A percentile compares a stretch with the other conserved stretches of the same genome.
Evolutionary conservation across 257 asterid genomes (phyloP).

Genomic region (Capsicum chinense): DNA sequence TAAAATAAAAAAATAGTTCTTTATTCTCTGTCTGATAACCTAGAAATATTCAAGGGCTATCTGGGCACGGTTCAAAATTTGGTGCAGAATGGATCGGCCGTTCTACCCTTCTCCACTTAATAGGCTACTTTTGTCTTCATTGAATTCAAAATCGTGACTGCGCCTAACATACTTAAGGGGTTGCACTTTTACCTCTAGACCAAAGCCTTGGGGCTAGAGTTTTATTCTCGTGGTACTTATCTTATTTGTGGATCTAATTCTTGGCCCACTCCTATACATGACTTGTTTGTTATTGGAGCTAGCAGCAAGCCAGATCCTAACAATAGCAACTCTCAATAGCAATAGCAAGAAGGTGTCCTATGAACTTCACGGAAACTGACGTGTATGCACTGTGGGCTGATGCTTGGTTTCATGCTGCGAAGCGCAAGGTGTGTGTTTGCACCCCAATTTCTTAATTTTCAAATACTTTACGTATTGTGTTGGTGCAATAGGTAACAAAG

Average conservation of each 20-base stretch:
- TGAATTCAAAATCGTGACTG: background rate
- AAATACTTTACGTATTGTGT: background rate
- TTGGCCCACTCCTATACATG: conserved; percentile 49
- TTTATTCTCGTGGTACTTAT: conserved; percentile 12
- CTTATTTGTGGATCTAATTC: conserved; percentile 5
- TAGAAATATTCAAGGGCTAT: background rate
- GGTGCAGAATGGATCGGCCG: background rate
- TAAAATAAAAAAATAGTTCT: background rate
- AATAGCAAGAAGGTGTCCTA: conserved; percentile 59
- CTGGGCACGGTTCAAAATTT: background rate
- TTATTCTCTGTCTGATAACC: background rate
- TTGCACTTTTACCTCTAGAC: conserved; percentile 6
- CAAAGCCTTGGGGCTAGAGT: conserved; percentile 16
- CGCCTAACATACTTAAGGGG: background rate
- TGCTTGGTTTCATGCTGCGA: conserved; percentile 99
- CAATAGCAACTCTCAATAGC: conserved; percentile 61
- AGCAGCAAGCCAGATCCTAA: conserved; percentile 90
- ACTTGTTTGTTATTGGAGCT: conserved; percentile 95
- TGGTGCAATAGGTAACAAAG: background rate
- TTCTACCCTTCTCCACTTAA: conserved; percentile 10
- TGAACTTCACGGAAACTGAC: conserved; percentile 96
- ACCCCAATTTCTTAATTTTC: background rate
- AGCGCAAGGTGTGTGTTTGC: conserved; percentile 57
- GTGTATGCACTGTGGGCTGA: conserved; percentile 98
- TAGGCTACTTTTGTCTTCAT: background rate